Base-by-base conservation (phyloP, 75 land plant species). In the Pinus taeda region DNA sequence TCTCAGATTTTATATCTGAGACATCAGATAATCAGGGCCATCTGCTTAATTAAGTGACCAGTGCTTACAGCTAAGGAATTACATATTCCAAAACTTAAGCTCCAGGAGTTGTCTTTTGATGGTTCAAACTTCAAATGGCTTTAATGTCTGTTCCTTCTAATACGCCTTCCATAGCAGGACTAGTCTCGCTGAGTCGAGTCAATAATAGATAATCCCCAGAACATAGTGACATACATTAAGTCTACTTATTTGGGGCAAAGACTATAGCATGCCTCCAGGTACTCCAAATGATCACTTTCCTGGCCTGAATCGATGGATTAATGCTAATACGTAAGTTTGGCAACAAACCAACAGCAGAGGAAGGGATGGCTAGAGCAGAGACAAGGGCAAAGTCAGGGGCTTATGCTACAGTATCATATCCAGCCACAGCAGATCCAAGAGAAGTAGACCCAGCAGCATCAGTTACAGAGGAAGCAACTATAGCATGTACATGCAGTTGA, bases 161-260 rank as follows among this genome's bases (percentile, higher is more conserved):
- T 58, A 96, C 77, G 53, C 82, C 82, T n/a, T 91, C 90, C 4
- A 96, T 71, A 66, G 85, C 94, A 60, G 96, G 98, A 63, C 98
- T 94, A 64, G 96, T 96, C 82, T 81, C 81, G 77, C 86, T 86
- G 71, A 96, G 85, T 60, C 89, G 85, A 61, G 90, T 72, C 74
- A 96, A 66, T 57, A 85, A 60, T 71, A 85, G 80, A 71, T 91
- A 92, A 85, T 93, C 89, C 29, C 82, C 84, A 79, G 85, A 84
- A 79, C 76, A 76, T 2, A 96, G 76, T 60, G 17, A 59, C 75
- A 80, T 84, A 96, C 67, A 94, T 94, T 14, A 85, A 84, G 49
- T 96, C 91, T 4, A 91, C 39, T 57, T 93, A 91, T n/a, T 91
- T 91, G 22, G 80, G 74, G 69, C 79, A 73, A 53, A 91, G 73